phyloP scores from a whole-genome alignment of 1,284 basidiomycete species.

The Ganoderma multipileum region DNA sequence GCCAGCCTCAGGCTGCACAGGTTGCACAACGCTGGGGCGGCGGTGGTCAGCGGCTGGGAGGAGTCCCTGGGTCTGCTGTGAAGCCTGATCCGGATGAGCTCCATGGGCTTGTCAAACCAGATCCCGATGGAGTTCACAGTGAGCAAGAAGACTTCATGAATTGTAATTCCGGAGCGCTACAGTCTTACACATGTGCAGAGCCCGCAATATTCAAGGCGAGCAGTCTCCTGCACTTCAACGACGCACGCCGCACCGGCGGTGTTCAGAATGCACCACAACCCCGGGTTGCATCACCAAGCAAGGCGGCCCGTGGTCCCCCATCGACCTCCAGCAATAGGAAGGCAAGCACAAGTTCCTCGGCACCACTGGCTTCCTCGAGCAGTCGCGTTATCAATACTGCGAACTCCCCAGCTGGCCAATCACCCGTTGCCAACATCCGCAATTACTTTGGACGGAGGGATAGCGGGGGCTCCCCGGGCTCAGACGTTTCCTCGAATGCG shows the following conservation, averaged over 20 bases:
- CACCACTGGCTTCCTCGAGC: conserved; percentile 17
- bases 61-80: not conserved
- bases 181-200: conserved; percentile 4
- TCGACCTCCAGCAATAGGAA: not conserved
- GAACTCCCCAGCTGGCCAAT: not conserved
- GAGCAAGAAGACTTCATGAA: not conserved
- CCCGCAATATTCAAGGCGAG: conserved; percentile 17
- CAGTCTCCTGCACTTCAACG: conserved; percentile 16
- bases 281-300: not conserved
- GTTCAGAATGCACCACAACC: conserved; percentile 7
- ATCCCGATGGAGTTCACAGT: not conserved
- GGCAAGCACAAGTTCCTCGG: not conserved
- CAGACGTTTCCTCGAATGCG: conserved; percentile 1
- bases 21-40: not conserved
- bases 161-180: not conserved
- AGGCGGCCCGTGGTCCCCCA: not conserved
- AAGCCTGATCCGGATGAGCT: not conserved
- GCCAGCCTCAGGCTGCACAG: not conserved
- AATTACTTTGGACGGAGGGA: conserved; percentile 8
- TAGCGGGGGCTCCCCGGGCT: not conserved
- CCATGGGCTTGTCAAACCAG: not conserved
- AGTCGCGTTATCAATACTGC: conserved; percentile 16
- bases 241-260: not conserved
- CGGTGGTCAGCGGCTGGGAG: not conserved
- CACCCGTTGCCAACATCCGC: conserved; percentile 6